Evolutionary conservation across 768 basidiomycete genomes (phyloP), one percentile per base, ranked within the genome.

Genomic region (Rhodotorula kratochvilovae): DNA sequence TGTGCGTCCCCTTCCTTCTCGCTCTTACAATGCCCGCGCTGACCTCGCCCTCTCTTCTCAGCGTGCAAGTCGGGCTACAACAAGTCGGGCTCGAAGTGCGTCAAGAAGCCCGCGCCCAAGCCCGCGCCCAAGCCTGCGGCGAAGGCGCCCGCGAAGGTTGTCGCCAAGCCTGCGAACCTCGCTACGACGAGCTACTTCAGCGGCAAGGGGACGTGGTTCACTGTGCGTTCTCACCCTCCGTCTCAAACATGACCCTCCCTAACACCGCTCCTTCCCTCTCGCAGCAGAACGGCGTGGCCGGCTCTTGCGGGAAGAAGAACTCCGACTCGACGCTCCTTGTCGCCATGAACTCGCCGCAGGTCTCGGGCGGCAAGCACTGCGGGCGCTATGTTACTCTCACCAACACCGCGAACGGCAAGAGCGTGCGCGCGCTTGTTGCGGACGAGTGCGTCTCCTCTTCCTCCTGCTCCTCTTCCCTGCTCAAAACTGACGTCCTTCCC

Each of bases 201-300:
- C 39, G 79, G 79, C 66, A 81, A 80, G 72, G 85, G 81, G 13
- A 86, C 85, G 66, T 86, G 77, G 81, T 92, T 84, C 83, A 85
- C 83, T 46, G 45, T 46, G 45, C 45, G 45, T n/a, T n/a, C 21
- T 23, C 19, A 23, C 45, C 45, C 21, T 46, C 21, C 45, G 2
- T 23, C 13, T n/a, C n/a, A n/a, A n/a, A n/a, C n/a, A n/a, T n/a
- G n/a, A n/a, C 39, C 39, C 39, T 39, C 39, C 39, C 39, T 13
- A 7, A 6, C 39, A 7, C 39, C 39, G 6, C 39, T 13, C 13
- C 39, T 13, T 13, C 39, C 39, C 39, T 39, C 39, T 39, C 39
- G 39, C 39, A 39, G 80, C 90, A 91, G 83, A 81, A 85, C 59
- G 89, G 88, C 12, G 36, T 27, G 36, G 48, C 61, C 7, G 70